Percentiles rank a stretch among this genome's conserved stretches.
These are phyloP conservation scores for Mortierella polycephala DNA, from an alignment of 371 early-diverging fungal genomes.

Conservation along the genomic window DNA sequence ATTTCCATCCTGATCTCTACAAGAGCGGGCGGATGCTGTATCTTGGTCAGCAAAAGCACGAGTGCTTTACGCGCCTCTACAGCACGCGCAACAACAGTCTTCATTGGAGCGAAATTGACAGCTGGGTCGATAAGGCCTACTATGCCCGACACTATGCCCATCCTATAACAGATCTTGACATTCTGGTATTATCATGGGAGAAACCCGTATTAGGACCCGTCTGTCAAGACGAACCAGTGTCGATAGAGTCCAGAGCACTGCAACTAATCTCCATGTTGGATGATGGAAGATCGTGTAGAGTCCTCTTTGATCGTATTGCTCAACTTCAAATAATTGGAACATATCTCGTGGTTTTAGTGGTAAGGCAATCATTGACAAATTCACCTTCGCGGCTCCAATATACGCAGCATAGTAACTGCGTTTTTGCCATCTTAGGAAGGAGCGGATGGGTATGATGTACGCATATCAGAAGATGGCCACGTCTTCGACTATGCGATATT, in stretches of 20 bases:
- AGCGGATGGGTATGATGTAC: conserved; percentile 63
- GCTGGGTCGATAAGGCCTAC: conserved; percentile 89
- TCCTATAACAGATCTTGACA: conserved; percentile 68
- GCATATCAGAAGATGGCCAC: conserved; percentile 78
- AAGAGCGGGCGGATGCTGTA: conserved; percentile 86
- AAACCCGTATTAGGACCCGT: conserved; percentile 54
- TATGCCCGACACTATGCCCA: conserved; percentile 79
- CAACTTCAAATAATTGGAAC: conserved; percentile 73
- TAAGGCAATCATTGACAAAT: conserved; percentile 30
- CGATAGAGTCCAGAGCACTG: conserved; percentile 48
- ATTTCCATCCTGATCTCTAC: conserved; percentile 78
- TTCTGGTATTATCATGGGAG: conserved; percentile 78
- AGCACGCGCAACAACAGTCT: conserved; percentile 77
- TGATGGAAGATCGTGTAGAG: conserved; percentile 26
- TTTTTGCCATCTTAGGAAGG: conserved; percentile 35
- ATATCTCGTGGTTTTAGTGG: conserved; percentile 78
- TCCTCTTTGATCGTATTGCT: conserved; percentile 62
- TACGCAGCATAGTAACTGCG: not conserved
- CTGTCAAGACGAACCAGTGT: conserved; percentile 64
- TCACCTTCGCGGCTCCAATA: not conserved
- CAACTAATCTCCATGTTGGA: conserved; percentile 68
- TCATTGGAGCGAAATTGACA: conserved; percentile 80
- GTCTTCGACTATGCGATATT: conserved; percentile 79
- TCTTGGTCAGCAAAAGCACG: conserved; percentile 69
- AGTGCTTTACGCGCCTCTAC: conserved; percentile 56